Percentiles rank a stretch among this genome's conserved stretches.
Evolutionary conservation across 2,329 filamentous ascomycete genomes (phyloP).

Genomic region (Nemania abortiva): DNA sequence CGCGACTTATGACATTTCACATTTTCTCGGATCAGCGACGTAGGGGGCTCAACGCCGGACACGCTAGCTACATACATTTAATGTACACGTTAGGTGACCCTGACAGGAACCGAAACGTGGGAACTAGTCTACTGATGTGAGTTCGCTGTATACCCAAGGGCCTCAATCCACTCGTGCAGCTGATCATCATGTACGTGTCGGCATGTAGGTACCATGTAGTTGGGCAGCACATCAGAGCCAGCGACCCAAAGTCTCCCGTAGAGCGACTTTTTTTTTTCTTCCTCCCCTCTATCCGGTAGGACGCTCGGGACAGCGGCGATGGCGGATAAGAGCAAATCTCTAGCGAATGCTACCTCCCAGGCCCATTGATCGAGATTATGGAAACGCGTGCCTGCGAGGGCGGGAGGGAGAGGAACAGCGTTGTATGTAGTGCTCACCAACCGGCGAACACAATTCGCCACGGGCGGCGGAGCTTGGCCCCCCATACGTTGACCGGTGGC

Average conservation of each 20-base stretch:
- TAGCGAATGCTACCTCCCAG: conserved; percentile 13
- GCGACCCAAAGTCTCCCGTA: conserved; percentile 11
- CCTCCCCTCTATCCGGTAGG: neutral
- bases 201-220: conserved; percentile 30
- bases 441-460: conserved; percentile 22
- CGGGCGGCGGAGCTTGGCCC: conserved; percentile 46
- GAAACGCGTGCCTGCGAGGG: conserved; percentile 9
- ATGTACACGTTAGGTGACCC: conserved; percentile 27
- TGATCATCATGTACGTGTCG: conserved; percentile 33
- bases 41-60: conserved; percentile 19
- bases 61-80: conserved; percentile 2
- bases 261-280: neutral
- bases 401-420: conserved; percentile 8
- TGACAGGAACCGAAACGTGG: conserved; percentile 36
- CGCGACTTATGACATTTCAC: conserved; percentile 27
- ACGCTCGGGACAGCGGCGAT: conserved; percentile 9
- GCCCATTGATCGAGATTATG: conserved; percentile 21
- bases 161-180: conserved; percentile 25
- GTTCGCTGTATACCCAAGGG: conserved; percentile 30
- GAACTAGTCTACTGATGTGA: conserved; percentile 18
- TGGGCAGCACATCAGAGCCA: conserved; percentile 21
- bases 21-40: conserved; percentile 14
- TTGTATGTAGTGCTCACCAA: conserved; percentile 23
- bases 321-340: conserved; percentile 5
- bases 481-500: conserved; percentile 41